A percentile compares a stretch with the other conserved stretches of the same genome.
These are phyloP conservation scores for Aphanocladium album DNA, from an alignment of 2,329 filamentous ascomycete genomes.

Conservation along the genomic window DNA sequence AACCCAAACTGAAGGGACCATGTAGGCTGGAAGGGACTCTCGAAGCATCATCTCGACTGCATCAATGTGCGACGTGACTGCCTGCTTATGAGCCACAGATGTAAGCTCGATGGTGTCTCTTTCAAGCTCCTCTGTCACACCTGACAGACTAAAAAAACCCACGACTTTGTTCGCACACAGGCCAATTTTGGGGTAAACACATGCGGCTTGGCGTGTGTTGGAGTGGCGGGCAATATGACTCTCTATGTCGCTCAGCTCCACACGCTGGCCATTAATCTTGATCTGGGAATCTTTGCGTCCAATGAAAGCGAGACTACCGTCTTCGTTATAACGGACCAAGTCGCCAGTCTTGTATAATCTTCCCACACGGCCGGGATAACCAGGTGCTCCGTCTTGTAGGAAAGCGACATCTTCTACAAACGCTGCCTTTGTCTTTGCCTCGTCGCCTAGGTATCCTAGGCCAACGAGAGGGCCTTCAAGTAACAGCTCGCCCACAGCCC, in stretches of 20 bases:
- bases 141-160: slow-evolving; percentile 11
- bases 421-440: slow-evolving; percentile 29
- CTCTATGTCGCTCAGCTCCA: slow-evolving; percentile 17
- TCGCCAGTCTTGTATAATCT: slow-evolving; percentile 1
- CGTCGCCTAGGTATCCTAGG: slow-evolving; percentile 36
- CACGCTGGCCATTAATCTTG: not conserved
- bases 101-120: not conserved
- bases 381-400: not conserved
- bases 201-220: not conserved
- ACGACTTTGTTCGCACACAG: slow-evolving; percentile 10
- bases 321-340: not conserved
- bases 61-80: not conserved
- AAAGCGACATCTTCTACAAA: slow-evolving; percentile 20
- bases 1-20: not conserved
- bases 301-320: not conserved
- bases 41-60: not conserved
- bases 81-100: not conserved
- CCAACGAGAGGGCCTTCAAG: slow-evolving; percentile 31
- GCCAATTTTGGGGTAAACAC: slow-evolving; percentile 3
- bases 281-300: not conserved
- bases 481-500: slow-evolving; percentile 26
- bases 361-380: not conserved
- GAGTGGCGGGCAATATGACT: not conserved
- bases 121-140: not conserved
- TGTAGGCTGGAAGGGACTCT: not conserved